Percentiles rank a stretch among this genome's conserved stretches.
These are phyloP conservation scores for Fusarium floridanum DNA, from an alignment of 2,329 filamentous ascomycete genomes.

Conservation along the genomic window DNA sequence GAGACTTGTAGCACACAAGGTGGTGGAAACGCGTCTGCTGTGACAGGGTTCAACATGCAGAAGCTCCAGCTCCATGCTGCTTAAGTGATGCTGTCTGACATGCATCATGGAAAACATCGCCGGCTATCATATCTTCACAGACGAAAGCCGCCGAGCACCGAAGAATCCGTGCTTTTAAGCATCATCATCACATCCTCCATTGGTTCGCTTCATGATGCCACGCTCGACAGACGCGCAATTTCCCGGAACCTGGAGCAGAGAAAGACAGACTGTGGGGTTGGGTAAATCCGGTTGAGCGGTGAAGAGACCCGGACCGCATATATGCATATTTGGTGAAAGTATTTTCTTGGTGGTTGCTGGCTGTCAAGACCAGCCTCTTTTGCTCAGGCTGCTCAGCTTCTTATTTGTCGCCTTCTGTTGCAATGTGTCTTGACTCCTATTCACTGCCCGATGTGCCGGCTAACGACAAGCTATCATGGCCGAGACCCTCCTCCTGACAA, in stretches of 20 bases:
- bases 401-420: not conserved
- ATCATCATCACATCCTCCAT: constrained; percentile 7
- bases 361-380: not conserved
- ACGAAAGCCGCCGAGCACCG: not conserved
- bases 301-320: constrained; percentile 34
- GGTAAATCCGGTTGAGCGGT: constrained; percentile 42
- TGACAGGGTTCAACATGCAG: not conserved
- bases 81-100: not conserved
- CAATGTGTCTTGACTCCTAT: not conserved
- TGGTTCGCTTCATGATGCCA: constrained; percentile 26
- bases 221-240: constrained; percentile 26
- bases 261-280: constrained; percentile 24
- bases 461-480: not conserved
- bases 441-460: not conserved
- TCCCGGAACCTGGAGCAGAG: constrained; percentile 21
- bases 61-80: not conserved
- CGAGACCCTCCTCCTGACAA: not conserved
- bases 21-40: not conserved
- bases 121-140: not conserved
- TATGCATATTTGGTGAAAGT: constrained; percentile 26
- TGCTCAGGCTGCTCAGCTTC: not conserved
- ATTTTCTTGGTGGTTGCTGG: not conserved
- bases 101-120: not conserved
- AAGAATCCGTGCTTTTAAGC: not conserved
- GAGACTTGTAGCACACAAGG: not conserved